Evolutionary conservation across 768 basidiomycete genomes (phyloP).

Genomic region (Lyophyllum semitale): DNA sequence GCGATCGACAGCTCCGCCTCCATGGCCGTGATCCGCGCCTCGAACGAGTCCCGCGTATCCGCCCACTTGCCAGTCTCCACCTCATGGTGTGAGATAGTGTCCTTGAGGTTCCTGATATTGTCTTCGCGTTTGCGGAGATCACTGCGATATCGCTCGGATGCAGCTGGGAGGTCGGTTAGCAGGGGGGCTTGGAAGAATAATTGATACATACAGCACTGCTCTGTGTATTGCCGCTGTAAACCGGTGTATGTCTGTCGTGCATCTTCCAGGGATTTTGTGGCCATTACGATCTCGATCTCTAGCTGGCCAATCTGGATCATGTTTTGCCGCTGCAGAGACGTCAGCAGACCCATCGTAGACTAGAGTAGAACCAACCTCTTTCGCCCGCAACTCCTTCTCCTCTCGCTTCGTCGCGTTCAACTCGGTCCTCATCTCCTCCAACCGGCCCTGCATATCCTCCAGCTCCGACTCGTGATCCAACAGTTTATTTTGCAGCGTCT

Average conservation of each 20-base stretch:
- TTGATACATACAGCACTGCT: slow-evolving; percentile 71
- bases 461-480: slow-evolving; percentile 81
- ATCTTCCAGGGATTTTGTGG: slow-evolving; percentile 74
- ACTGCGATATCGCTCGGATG: slow-evolving; percentile 78
- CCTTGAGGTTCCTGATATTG: slow-evolving; percentile 64
- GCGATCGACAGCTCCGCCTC: slow-evolving; percentile 72
- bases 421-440: slow-evolving; percentile 81
- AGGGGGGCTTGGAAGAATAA: neutral
- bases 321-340: slow-evolving; percentile 54
- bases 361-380: slow-evolving; percentile 60
- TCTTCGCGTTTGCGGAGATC: slow-evolving; percentile 76
- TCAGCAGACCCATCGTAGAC: slow-evolving; percentile 2
- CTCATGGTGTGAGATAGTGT: slow-evolving; percentile 58
- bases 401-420: slow-evolving; percentile 81
- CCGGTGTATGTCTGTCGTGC: slow-evolving; percentile 72
- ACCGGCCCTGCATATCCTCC: slow-evolving; percentile 71
- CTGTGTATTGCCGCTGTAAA: slow-evolving; percentile 85
- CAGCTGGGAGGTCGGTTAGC: slow-evolving; percentile 42
- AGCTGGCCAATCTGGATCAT: slow-evolving; percentile 65
- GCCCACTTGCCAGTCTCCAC: slow-evolving; percentile 68
- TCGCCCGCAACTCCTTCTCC: slow-evolving; percentile 87
- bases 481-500: slow-evolving; percentile 64
- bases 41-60: slow-evolving; percentile 69
- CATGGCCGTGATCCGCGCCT: slow-evolving; percentile 69
- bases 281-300: slow-evolving; percentile 78